A percentile compares a stretch with the other conserved stretches of the same genome.
phyloP scores from a whole-genome alignment of 2,329 filamentous ascomycete genomes.

The Exophiala phaeomuriformis region DNA sequence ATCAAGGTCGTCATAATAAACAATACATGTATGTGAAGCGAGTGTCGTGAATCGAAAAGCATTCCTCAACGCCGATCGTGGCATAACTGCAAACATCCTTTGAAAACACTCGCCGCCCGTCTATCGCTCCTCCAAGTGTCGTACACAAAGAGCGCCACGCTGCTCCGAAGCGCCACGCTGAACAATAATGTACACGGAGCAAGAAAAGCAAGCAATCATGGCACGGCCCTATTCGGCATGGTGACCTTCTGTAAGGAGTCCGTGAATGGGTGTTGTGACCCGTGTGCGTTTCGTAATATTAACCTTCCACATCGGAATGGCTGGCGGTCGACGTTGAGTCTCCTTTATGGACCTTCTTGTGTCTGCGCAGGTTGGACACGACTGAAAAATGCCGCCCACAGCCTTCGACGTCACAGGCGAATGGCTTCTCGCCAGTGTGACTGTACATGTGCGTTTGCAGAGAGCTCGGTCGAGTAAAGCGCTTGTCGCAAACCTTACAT shows the following conservation, averaged over 20 bases:
- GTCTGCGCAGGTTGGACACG: conserved; percentile 86
- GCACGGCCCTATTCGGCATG: not conserved
- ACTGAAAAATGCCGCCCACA: conserved; percentile 96
- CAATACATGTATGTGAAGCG: conserved; percentile 11
- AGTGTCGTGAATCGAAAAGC: conserved; percentile 17
- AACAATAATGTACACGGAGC: conserved; percentile 14
- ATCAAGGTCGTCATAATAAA: conserved; percentile 20
- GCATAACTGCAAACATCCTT: conserved; percentile 5
- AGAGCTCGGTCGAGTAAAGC: conserved; percentile 89
- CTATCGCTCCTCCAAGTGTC: conserved; percentile 12
- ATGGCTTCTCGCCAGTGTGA: conserved; percentile 96
- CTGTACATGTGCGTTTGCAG: conserved; percentile 98
- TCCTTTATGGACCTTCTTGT: conserved; percentile 92
- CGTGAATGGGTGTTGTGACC: too few relatives aligned
- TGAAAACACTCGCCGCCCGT: conserved; percentile 1
- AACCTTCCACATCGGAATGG: conserved; percentile 26
- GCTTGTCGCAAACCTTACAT: conserved; percentile 97
- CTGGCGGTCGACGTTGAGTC: conserved; percentile 22
- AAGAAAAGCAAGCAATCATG: conserved; percentile 7
- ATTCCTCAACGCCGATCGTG: conserved; percentile 1
- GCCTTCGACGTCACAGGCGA: conserved; percentile 86
- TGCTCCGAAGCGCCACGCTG: conserved; percentile 4
- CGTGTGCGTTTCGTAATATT: not conserved
- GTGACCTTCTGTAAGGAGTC: too few relatives aligned
- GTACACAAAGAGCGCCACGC: conserved; percentile 11